These are phyloP conservation scores for Coprinopsis cinerea DNA, from an alignment of 768 basidiomycete genomes.

Conservation along the genomic window DNA sequence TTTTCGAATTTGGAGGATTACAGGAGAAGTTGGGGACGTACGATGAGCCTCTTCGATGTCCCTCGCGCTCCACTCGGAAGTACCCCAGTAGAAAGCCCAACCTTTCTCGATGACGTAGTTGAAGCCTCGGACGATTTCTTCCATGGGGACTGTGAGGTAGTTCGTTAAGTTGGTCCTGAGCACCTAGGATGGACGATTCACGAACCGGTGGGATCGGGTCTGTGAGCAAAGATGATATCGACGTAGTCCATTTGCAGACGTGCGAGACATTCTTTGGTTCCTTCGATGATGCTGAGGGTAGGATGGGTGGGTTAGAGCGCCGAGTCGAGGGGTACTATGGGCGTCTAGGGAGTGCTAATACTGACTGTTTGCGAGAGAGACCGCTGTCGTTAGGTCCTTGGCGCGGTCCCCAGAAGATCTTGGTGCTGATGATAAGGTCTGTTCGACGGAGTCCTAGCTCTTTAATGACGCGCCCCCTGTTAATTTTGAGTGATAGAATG, in stretches of 20 bases:
- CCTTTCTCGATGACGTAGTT: constrained; percentile 71
- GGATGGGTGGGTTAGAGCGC: too few species aligned
- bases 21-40: constrained; percentile 22
- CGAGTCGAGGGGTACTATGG: too few species aligned
- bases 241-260: constrained; percentile 74
- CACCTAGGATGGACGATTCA: not conserved
- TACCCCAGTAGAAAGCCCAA: constrained; percentile 72
- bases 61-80: constrained; percentile 71
- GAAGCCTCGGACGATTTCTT: constrained; percentile 78
- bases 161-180: not conserved
- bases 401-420: constrained; percentile 68
- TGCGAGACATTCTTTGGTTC: constrained; percentile 56
- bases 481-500: too few species aligned
- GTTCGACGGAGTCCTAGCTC: constrained; percentile 61
- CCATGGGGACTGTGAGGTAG: constrained; percentile 50
- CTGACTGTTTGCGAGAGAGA: constrained; percentile 47
- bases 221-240: constrained; percentile 68
- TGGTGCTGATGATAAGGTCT: constrained; percentile 73
- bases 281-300: constrained; percentile 68
- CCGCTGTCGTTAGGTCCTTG: constrained; percentile 52
- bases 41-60: constrained; percentile 65
- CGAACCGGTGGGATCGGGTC: constrained; percentile 43
- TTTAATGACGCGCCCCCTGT: constrained; percentile 65
- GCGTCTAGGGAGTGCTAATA: too few species aligned
- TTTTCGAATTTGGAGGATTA: not conserved